These are phyloP conservation scores for Avena atlantica DNA, from an alignment of 176 grass and related monocot genomes.

Conservation along the genomic window DNA sequence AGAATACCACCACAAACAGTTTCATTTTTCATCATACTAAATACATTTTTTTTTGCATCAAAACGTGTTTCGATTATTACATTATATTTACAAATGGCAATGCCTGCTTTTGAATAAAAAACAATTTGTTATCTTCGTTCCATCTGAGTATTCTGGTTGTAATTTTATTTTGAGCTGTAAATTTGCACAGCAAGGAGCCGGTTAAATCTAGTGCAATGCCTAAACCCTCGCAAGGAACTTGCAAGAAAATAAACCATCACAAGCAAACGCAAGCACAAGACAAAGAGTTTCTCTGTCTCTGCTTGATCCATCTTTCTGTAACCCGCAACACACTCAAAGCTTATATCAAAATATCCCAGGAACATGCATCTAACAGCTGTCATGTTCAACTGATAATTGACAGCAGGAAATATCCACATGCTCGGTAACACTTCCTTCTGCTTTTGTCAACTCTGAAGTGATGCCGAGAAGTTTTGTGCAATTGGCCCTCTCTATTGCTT, in stretches of 20 bases:
- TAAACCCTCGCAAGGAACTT: neutral
- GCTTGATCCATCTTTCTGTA: neutral
- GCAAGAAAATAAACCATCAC: neutral
- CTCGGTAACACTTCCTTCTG: neutral
- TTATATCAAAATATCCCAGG: neutral
- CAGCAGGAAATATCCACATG: neutral
- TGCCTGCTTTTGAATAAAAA: neutral
- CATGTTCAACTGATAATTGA: neutral
- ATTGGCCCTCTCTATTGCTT: neutral
- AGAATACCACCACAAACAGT: conserved; percentile 3
- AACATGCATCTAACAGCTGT: neutral
- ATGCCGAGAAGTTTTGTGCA: neutral
- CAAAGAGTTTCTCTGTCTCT: neutral
- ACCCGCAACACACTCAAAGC: neutral
- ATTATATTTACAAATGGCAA: neutral
- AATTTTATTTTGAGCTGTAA: neutral
- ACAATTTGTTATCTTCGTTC: neutral
- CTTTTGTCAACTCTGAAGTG: neutral
- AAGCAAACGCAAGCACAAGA: neutral
- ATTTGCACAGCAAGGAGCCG: neutral
- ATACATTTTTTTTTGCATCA: neutral
- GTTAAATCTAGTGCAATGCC: neutral
- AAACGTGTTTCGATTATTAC: neutral
- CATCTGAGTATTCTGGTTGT: neutral
- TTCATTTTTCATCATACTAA: neutral